Conservation (phyloP, 2,329 filamentous ascomycete genomes). For the Ilyonectria destructans region DNA sequence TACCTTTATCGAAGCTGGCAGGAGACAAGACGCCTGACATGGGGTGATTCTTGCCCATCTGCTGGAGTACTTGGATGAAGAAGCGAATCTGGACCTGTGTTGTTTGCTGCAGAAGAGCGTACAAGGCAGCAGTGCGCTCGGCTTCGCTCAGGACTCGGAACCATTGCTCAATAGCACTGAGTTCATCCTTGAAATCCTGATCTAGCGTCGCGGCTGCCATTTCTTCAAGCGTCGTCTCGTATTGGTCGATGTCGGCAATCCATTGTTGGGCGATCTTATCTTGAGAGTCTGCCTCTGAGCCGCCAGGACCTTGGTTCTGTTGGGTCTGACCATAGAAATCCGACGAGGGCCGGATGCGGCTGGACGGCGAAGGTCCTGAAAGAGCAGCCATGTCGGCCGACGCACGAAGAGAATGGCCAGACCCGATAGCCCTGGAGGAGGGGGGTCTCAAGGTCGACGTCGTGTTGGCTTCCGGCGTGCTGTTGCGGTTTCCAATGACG, state of each 20-base stretch:
- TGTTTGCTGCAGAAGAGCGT: slow-evolving; percentile 96
- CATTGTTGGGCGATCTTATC: slow-evolving; percentile 98
- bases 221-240: slow-evolving; percentile 98
- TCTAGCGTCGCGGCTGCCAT: slow-evolving; percentile 99
- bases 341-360: slow-evolving; percentile 92
- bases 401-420: slow-evolving; percentile 89
- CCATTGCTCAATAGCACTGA: slow-evolving; percentile 99
- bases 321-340: slow-evolving; percentile 91
- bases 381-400: slow-evolving; percentile 97
- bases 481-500: slow-evolving; percentile 90
- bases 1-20: slow-evolving; percentile 97
- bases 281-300: slow-evolving; percentile 83
- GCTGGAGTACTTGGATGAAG: slow-evolving; percentile 98
- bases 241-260: slow-evolving; percentile 99
- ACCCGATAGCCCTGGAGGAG: slow-evolving; percentile 82
- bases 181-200: slow-evolving; percentile 99
- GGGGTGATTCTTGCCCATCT: slow-evolving; percentile 98
- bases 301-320: slow-evolving; percentile 77
- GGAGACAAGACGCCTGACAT: slow-evolving; percentile 97
- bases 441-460: slow-evolving; percentile 88
- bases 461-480: slow-evolving; percentile 92
- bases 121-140: slow-evolving; percentile 94
- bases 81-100: slow-evolving; percentile 99
- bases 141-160: slow-evolving; percentile 98
- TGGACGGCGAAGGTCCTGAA: slow-evolving; percentile 75